phyloP scores from a whole-genome alignment of 805 yeast species.

The Cyberlindnera maclurae region DNA sequence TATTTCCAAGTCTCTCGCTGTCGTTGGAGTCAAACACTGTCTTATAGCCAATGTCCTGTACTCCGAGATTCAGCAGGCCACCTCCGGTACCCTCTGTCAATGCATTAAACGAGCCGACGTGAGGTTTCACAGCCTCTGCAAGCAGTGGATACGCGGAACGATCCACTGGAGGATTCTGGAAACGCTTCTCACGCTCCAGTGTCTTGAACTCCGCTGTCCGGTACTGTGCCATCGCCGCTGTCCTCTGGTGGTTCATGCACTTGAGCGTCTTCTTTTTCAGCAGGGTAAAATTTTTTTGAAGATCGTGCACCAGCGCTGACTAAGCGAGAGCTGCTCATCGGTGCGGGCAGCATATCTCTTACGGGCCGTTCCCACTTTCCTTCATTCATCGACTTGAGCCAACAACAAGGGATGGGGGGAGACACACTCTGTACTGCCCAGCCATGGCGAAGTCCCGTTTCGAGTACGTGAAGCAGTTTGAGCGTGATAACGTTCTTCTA shows the following conservation, averaged over 20 bases:
- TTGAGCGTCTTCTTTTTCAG: neutral
- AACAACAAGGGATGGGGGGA: too few relatives aligned
- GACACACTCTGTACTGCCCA: too few relatives aligned
- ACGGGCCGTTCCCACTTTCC: too few relatives aligned
- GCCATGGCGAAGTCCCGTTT: constrained; percentile 77
- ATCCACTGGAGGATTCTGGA: constrained; percentile 84
- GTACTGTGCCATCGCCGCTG: constrained; percentile 18
- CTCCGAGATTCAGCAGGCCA: constrained; percentile 79
- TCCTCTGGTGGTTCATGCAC: neutral
- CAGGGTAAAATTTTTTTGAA: neutral
- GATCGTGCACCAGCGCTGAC: neutral
- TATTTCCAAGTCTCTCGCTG: constrained; percentile 71
- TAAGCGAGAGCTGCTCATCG: neutral
- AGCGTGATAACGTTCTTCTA: constrained; percentile 60
- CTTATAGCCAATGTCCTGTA: constrained; percentile 80
- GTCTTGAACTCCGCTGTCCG: constrained; percentile 51
- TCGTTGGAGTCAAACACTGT: constrained; percentile 80
- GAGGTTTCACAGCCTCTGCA: constrained; percentile 88
- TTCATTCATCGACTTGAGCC: too few relatives aligned
- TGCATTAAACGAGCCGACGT: constrained; percentile 93
- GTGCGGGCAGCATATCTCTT: neutral
- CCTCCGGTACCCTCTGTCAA: constrained; percentile 83
- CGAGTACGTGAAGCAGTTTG: constrained; percentile 83
- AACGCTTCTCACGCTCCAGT: constrained; percentile 79
- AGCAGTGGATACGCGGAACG: constrained; percentile 75